phyloP scores from a whole-genome alignment of 2,329 filamentous ascomycete genomes.

The Emmonsia crescens region DNA sequence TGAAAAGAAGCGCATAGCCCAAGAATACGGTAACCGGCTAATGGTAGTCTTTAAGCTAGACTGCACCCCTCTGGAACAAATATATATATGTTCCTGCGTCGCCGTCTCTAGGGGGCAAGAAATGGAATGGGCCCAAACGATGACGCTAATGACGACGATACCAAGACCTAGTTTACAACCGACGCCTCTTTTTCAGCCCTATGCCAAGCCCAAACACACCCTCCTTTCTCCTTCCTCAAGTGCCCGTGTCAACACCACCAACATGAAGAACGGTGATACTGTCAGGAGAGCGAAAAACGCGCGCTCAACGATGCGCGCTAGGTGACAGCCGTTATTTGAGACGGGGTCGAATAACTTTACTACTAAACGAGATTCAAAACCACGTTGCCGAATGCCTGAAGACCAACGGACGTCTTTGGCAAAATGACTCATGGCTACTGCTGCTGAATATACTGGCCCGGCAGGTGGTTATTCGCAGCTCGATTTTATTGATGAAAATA shows the following conservation, averaged over 20 bases:
- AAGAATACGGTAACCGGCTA: too few species aligned
- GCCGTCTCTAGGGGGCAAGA: too few species aligned
- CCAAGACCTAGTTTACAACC: too few species aligned
- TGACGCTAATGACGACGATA: too few species aligned
- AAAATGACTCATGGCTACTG: too few species aligned
- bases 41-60: too few species aligned
- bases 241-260: not conserved
- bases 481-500: constrained; percentile 27
- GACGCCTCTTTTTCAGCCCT: too few species aligned
- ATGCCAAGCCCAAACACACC: too few species aligned
- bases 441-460: constrained; percentile 12
- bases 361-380: not conserved
- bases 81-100: too few species aligned
- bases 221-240: constrained; percentile 3
- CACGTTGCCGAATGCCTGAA: not conserved
- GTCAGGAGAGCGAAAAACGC: not conserved
- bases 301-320: not conserved
- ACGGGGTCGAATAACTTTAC: not conserved
- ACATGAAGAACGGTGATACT: not conserved
- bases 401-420: constrained; percentile 4
- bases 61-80: too few species aligned
- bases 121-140: too few species aligned
- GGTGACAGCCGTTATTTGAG: not conserved
- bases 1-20: too few species aligned
- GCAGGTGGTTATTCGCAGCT: constrained; percentile 12